Base-by-base conservation (phyloP, 2,329 filamentous ascomycete genomes). In the Rhynchosporium agropyri region DNA sequence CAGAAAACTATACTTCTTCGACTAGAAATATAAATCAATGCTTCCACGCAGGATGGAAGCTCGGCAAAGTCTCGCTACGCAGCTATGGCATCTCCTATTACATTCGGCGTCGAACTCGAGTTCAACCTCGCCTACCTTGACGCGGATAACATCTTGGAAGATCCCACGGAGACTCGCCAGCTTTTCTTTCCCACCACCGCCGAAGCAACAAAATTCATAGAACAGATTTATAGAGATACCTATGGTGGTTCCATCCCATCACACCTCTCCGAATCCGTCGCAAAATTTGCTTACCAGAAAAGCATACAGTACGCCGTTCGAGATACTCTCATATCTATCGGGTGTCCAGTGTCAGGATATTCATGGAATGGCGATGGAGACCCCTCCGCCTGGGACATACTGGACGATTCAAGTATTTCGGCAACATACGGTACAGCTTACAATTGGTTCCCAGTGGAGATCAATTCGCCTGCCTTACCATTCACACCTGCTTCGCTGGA, bases 81-180 rank as follows among this genome's bases (percentile, higher is more conserved):
- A 45, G 31, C 26, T 40, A 58, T 58, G 56, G 56, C 56, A 7
- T 50, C 46, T 6, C 9, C 38, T 4, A 28, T 60, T 4, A 43
- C 28, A 20, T 60, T 60, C 26, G 58, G 58, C 13, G 48, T 60
- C 36, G 58, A 60, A 36, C 20, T 53, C 6, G 58, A 60, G 31
- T 53, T 53, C 26, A 60, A 60, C 26, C 36, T 60, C 38, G 58
- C 58, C 8, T 45, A 33, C 15, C 12, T 53, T 3, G 2, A 45
- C 15, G 13, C 10, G 15, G 15, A 29, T 12, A 20, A 49, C 28
- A 4, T 6, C 4, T 9, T 2, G 4, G 28, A n/a, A 33, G 43
- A 20, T n/a, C 28, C 13, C 10, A n/a, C 56, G 2, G 31, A 29
- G 48, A 60, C 33, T 15, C 28, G 26, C 8, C 36, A 10, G 2